A percentile compares a stretch with the other conserved stretches of the same genome.
These are phyloP conservation scores for Lecanoromycetidae sp. DNA, from an alignment of 2,329 filamentous ascomycete species.

Conservation along the genomic window DNA sequence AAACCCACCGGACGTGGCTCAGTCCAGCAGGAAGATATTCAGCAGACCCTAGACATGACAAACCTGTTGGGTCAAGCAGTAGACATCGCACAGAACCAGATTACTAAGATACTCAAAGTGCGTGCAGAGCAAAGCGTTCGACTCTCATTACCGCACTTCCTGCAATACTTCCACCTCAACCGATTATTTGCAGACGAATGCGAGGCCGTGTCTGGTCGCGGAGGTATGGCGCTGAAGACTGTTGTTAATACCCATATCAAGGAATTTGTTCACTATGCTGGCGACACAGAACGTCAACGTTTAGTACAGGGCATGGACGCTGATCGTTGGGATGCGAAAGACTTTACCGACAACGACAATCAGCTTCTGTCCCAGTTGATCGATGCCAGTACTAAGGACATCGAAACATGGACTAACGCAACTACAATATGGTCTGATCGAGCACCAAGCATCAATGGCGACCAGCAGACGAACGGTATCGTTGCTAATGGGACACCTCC, in stretches of 20 bases:
- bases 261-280: slow-evolving; percentile 48
- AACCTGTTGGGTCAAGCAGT: slow-evolving; percentile 55
- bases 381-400: slow-evolving; percentile 46
- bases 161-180: slow-evolving; percentile 52
- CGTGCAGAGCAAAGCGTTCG: slow-evolving; percentile 48
- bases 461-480: slow-evolving; percentile 13
- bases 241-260: slow-evolving; percentile 52
- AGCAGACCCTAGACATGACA: slow-evolving; percentile 53
- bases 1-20: slow-evolving; percentile 26
- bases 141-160: slow-evolving; percentile 44
- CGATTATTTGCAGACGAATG: slow-evolving; percentile 55
- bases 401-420: slow-evolving; percentile 41
- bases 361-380: slow-evolving; percentile 43
- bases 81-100: slow-evolving; percentile 52
- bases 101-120: slow-evolving; percentile 52
- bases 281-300: slow-evolving; percentile 44
- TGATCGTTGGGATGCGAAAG: slow-evolving; percentile 53
- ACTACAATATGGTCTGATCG: slow-evolving; percentile 40
- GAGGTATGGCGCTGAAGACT: slow-evolving; percentile 47
- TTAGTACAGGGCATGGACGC: slow-evolving; percentile 47
- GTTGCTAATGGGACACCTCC: slow-evolving; percentile 29
- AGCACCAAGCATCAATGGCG: slow-evolving; percentile 20
- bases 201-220: slow-evolving; percentile 51
- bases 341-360: slow-evolving; percentile 45
- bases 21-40: slow-evolving; percentile 42